phyloP scores from a whole-genome alignment of 202 grass and related monocot genomes.

The Musa balbisiana region DNA sequence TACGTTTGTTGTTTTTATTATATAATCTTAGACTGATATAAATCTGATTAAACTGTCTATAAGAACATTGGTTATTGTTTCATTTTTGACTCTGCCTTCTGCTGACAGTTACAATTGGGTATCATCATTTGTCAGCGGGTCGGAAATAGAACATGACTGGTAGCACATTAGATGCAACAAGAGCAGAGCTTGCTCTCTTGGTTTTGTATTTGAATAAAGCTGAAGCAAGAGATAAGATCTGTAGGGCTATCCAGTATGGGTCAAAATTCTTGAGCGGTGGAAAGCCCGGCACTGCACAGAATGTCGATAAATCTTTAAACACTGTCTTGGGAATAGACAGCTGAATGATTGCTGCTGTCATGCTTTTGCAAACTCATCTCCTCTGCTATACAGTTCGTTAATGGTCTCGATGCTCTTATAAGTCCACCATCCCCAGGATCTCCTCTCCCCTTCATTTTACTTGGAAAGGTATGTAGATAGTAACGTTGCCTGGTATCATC shows the following conservation, averaged over 20 bases:
- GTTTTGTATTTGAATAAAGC: constrained; percentile 89
- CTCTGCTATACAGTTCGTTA: constrained; percentile 52
- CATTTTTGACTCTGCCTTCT: background rate
- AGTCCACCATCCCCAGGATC: constrained; percentile 54
- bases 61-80: background rate
- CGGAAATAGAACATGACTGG: constrained; percentile 33
- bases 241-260: constrained; percentile 83
- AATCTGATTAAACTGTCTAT: too few relatives aligned
- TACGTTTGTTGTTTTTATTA: too few relatives aligned
- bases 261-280: constrained; percentile 88
- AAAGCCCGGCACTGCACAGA: constrained; percentile 63
- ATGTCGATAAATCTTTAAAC: constrained; percentile 39
- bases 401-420: constrained; percentile 81
- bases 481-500: background rate
- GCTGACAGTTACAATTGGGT: background rate
- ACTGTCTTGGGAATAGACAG: background rate
- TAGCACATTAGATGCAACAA: constrained; percentile 46
- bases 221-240: constrained; percentile 93
- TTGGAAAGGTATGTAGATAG: constrained; percentile 59
- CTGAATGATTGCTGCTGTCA: background rate
- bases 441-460: constrained; percentile 60
- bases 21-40: too few relatives aligned
- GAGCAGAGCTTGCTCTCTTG: constrained; percentile 65
- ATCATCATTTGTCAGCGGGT: background rate
- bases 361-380: background rate